Conservation (phyloP, 306 rosid species). For the Psophocarpus tetragonolobus region DNA sequence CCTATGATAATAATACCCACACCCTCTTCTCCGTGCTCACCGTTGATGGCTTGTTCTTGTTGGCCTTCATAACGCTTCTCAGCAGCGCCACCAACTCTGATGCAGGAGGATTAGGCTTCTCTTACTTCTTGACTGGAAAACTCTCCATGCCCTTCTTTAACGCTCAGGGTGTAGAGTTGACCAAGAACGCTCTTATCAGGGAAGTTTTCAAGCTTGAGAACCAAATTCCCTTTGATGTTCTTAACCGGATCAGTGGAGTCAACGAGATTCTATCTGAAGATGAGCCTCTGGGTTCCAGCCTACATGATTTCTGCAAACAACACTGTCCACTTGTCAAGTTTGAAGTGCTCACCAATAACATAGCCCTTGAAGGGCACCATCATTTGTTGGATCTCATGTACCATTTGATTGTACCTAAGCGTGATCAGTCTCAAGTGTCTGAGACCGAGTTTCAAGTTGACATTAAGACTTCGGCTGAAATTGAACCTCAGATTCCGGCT, state of each 20-base stretch:
- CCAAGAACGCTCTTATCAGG: not conserved
- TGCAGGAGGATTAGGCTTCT: not conserved
- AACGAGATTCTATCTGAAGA: not conserved
- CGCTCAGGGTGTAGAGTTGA: not conserved
- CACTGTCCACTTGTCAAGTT: not conserved
- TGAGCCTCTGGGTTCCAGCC: not conserved
- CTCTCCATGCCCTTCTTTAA: not conserved
- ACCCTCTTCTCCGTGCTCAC: not conserved
- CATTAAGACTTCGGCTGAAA: too few relatives aligned
- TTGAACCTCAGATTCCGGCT: too few relatives aligned
- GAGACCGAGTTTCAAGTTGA: not conserved
- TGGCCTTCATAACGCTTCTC: not conserved
- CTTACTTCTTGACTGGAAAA: not conserved
- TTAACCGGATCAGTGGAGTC: not conserved
- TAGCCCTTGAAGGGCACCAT: not conserved
- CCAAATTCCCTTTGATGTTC: not conserved
- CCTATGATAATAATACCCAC: not conserved
- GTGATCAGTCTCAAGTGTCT: not conserved
- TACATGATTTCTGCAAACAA: not conserved
- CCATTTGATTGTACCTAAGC: not conserved
- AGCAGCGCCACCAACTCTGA: not conserved
- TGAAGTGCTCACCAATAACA: not conserved
- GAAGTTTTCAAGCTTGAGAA: constrained; percentile 25
- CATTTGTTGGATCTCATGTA: constrained; percentile 45
- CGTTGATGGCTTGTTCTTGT: not conserved